Evolutionary conservation across 2,329 filamentous ascomycete species (phyloP).

Genomic region (Fonsecaea multimorphosa): DNA sequence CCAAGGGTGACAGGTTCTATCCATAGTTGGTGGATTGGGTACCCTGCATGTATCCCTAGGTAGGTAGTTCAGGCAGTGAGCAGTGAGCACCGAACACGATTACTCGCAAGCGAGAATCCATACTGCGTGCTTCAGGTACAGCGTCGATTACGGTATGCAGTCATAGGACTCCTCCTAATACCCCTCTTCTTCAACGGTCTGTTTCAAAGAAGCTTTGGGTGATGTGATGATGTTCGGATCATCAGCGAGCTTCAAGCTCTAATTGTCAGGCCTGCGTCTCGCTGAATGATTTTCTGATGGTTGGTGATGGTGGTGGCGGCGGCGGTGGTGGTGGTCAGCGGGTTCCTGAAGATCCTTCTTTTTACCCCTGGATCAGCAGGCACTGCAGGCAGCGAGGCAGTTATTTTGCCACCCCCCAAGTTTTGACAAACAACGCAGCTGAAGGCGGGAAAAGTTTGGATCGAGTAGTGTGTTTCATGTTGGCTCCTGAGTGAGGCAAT

Average conservation of each 20-base stretch:
- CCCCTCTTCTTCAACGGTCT: conserved; percentile 8
- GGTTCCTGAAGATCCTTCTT: conserved; percentile 35
- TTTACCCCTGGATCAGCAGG: conserved; percentile 19
- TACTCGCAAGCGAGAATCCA: conserved; percentile 5
- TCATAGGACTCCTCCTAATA: conserved; percentile 7
- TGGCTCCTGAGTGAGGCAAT: conserved; percentile 18
- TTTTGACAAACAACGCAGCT: neutral
- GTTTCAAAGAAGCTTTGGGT: conserved; percentile 24
- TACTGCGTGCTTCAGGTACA: neutral
- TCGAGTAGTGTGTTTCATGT: conserved; percentile 26
- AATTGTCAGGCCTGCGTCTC: conserved; percentile 12
- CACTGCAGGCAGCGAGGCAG: neutral
- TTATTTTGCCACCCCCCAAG: conserved; percentile 30
- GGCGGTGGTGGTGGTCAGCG: conserved; percentile 9
- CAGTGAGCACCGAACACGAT: neutral
- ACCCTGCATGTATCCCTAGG: neutral
- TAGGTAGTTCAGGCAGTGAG: neutral
- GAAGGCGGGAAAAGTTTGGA: neutral
- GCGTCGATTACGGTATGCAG: conserved; percentile 25
- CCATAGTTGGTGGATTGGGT: conserved; percentile 1
- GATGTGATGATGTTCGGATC: conserved; percentile 24
- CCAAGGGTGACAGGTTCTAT: conserved; percentile 2
- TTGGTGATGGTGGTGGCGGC: conserved; percentile 1
- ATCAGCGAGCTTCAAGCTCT: conserved; percentile 16
- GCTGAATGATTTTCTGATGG: neutral